These are phyloP conservation scores for Oemleria cerasiformis DNA, from an alignment of 306 rosid species.

Conservation along the genomic window DNA sequence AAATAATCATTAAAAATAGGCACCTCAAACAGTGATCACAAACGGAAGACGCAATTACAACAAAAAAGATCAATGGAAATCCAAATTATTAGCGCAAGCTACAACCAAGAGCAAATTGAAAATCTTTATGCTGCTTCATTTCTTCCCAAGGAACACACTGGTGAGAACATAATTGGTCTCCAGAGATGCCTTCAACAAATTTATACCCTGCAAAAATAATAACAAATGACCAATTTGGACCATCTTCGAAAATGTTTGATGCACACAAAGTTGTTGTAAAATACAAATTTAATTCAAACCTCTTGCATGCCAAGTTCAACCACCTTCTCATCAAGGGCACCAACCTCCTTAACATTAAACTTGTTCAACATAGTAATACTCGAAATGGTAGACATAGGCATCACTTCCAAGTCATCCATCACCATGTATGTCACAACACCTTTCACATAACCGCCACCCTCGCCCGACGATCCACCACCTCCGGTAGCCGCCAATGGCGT, in stretches of 20 bases:
- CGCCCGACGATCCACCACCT: background rate
- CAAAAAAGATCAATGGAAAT: too few relatives aligned
- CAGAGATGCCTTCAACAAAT: slow-evolving; percentile 13
- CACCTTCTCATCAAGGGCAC: slow-evolving; percentile 14
- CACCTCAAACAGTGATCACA: too few relatives aligned
- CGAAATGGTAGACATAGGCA: slow-evolving; percentile 11
- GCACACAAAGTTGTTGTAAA: background rate
- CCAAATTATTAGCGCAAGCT: too few relatives aligned
- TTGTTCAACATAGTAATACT: background rate
- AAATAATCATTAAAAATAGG: too few relatives aligned
- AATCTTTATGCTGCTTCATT: background rate
- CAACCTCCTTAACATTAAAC: slow-evolving; percentile 5
- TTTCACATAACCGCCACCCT: slow-evolving; percentile 14
- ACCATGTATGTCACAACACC: slow-evolving; percentile 18
- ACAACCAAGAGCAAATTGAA: too few relatives aligned
- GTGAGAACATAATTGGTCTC: slow-evolving; percentile 6
- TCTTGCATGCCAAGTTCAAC: slow-evolving; percentile 10
- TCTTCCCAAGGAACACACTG: background rate
- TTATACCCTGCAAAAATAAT: slow-evolving; percentile 11
- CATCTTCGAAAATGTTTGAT: background rate
- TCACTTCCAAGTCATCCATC: slow-evolving; percentile 28
- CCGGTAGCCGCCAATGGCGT: background rate
- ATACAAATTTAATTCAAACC: background rate
- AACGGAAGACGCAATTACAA: too few relatives aligned
- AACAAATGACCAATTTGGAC: background rate